Evolutionary conservation across 2,329 filamentous ascomycete species (phyloP), one percentile per base, ranked within the genome.

Genomic region (Monosporascus sp.): DNA sequence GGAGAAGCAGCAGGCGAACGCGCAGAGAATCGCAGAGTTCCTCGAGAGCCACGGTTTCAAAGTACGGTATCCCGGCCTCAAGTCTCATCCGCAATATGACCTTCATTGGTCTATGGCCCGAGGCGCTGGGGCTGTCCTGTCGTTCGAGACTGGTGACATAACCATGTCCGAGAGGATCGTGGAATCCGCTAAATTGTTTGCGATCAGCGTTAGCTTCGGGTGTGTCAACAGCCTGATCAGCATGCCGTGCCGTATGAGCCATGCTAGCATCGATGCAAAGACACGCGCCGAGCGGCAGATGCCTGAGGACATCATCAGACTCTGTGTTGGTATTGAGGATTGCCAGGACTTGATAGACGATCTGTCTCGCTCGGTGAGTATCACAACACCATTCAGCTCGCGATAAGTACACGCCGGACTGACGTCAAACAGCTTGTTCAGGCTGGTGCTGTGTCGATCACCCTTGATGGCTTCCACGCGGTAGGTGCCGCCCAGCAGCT

Each of bases 161-260:
- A 75, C 78, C 7, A 74, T 97, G 35, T 95, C 89, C 5, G 90
- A 97, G 75, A 83, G 92, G 39, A 97, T 99, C 64, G 94, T 99
- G 5, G 94, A 97, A 74, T 89, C 89, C 31, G 89, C 94, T 2
- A 85, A 89, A 59, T 77, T 99, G 35, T 99, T 90, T 86, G 91
- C 89, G 36, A 99, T 99, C 63, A 95, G 89, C 60, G 94, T 99
- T 55, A 96, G 90, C 67, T 99, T 99, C 69, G 94, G 94, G 48
- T 97, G 94, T 70, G 94, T 99, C 60, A 99, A 99, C 76, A 96
- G 90, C 69, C 77, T 99, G 70, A 99, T 99, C 72, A 97, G 92
- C 75, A 97, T 99, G 93, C 93, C 94, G 8, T 99, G 94, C 75
- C 91, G 93, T 66, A 99, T 99, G 95, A 97, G 93, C 73, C 94